phyloP scores from a whole-genome alignment of 2,329 filamentous ascomycete species.

The Botrytis pseudocinerea region DNA sequence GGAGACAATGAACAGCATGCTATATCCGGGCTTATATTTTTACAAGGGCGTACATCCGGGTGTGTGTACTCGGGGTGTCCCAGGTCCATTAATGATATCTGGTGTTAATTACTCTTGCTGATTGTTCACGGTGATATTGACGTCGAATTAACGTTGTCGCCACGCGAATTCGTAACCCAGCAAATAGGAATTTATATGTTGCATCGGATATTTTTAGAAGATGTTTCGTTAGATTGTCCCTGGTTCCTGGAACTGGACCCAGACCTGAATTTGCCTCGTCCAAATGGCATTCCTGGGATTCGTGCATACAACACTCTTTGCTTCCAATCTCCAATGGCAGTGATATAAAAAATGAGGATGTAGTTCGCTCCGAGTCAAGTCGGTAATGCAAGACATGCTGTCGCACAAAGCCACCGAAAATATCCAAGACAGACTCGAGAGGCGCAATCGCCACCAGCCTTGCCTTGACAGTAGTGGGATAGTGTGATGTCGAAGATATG shows the following conservation, averaged over 20 bases:
- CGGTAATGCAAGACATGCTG: conserved; percentile 3
- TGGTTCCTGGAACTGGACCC: conserved; percentile 10
- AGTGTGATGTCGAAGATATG: not conserved
- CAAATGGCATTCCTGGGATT: not conserved
- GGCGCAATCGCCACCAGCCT: conserved; percentile 21
- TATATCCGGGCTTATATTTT: not conserved
- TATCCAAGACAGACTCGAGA: not conserved
- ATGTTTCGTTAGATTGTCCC: not conserved
- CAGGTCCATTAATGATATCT: not conserved
- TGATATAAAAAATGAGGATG: not conserved
- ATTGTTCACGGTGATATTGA: not conserved
- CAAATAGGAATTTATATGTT: not conserved
- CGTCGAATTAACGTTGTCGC: conserved; percentile 9
- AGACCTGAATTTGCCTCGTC: not conserved
- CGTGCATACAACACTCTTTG: not conserved
- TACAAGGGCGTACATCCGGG: not conserved
- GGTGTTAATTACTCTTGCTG: too few relatives aligned
- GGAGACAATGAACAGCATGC: not conserved
- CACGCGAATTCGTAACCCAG: not conserved
- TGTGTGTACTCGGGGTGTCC: not conserved
- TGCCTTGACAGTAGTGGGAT: conserved; percentile 17
- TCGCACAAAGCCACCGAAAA: conserved; percentile 16
- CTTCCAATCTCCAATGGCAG: not conserved
- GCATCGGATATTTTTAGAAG: conserved; percentile 5
- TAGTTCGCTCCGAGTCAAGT: not conserved